phyloP scores from a whole-genome alignment of 176 grass and related monocot species.

The Urochloa ruziziensis region DNA sequence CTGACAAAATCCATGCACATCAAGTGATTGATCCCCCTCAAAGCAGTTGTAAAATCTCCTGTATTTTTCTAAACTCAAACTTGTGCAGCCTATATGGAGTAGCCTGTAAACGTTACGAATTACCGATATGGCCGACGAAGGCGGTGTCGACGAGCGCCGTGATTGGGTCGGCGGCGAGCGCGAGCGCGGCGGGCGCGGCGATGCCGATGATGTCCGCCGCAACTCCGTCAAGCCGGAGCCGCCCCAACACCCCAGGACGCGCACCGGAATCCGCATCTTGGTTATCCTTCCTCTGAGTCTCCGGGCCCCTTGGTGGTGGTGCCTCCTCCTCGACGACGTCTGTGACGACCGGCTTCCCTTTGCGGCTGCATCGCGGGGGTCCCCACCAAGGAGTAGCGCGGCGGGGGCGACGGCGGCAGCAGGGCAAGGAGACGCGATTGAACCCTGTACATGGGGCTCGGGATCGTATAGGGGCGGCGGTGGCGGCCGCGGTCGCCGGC shows the following conservation, averaged over 20 bases:
- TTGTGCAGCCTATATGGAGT: neutral
- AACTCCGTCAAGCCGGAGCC: conserved; percentile 39
- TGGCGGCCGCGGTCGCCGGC: conserved; percentile 24
- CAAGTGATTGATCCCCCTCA: neutral
- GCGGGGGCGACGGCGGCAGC: neutral
- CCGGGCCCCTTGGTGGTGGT: neutral
- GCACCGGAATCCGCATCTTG: neutral
- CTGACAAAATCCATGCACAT: conserved; percentile 25
- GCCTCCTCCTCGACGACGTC: conserved; percentile 13
- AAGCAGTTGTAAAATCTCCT: neutral
- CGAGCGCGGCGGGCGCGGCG: conserved; percentile 50
- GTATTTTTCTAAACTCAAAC: neutral
- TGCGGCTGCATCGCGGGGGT: conserved; percentile 4
- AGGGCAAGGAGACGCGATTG: neutral
- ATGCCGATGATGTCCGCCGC: conserved; percentile 50
- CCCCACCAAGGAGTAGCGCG: neutral
- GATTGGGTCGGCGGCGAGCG: conserved; percentile 68
- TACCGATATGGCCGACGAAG: conserved; percentile 70
- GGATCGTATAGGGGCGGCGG: neutral
- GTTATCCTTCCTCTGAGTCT: neutral
- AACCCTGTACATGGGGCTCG: neutral
- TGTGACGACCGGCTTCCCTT: conserved; percentile 13
- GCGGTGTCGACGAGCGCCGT: conserved; percentile 69
- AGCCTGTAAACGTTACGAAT: neutral
- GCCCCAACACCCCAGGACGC: neutral